These are phyloP conservation scores for Solidago caesia DNA, from an alignment of 129 eudicot species.

Conservation along the genomic window DNA sequence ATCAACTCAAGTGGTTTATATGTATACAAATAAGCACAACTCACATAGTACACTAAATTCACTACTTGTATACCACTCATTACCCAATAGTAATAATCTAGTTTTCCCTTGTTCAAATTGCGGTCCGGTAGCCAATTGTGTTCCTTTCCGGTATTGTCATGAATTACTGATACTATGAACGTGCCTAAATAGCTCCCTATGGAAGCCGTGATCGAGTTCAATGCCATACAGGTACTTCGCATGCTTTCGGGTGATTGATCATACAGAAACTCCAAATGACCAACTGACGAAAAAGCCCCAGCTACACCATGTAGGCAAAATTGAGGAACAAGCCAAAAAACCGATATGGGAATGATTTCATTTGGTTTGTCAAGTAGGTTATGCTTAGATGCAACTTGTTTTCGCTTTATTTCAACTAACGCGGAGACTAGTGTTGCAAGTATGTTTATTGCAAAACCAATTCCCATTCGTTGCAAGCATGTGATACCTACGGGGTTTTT, in stretches of 20 bases:
- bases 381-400: constrained; percentile 56
- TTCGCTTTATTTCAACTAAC: constrained; percentile 66
- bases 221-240: constrained; percentile 84
- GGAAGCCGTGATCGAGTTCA: constrained; percentile 51
- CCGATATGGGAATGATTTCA: constrained; percentile 64
- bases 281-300: constrained; percentile 70
- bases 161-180: constrained; percentile 61
- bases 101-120: constrained; percentile 69
- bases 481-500: constrained; percentile 70
- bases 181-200: constrained; percentile 73
- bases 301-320: constrained; percentile 70
- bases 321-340: constrained; percentile 87
- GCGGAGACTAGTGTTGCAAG: constrained; percentile 61
- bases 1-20: constrained; percentile 53
- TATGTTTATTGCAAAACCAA: constrained; percentile 67
- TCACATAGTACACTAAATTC: constrained; percentile 53
- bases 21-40: constrained; percentile 59
- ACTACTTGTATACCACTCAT: constrained; percentile 62
- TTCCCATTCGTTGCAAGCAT: constrained; percentile 82
- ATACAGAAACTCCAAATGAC: constrained; percentile 83
- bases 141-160: constrained; percentile 59
- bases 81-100: constrained; percentile 79
- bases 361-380: constrained; percentile 62
- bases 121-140: constrained; percentile 81
- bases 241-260: constrained; percentile 94